Evolutionary conservation across 73 alveolate species (phyloP).

Genomic region (Paramecium caudatum): DNA sequence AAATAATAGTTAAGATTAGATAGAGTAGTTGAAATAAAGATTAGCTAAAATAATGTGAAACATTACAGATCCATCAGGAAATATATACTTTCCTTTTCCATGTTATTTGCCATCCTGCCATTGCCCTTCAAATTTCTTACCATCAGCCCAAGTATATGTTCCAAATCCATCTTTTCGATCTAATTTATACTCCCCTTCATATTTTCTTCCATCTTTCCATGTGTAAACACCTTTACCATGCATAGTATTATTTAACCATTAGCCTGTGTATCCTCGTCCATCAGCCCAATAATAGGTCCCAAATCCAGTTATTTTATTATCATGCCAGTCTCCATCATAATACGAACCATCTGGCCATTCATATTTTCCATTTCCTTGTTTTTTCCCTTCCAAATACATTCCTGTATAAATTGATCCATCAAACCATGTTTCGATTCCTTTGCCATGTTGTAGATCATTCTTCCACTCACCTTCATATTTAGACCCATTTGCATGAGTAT

Average conservation of each 20-base stretch:
- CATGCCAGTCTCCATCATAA: constrained; percentile 89
- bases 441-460: constrained; percentile 77
- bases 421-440: constrained; percentile 80
- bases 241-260: constrained; percentile 78
- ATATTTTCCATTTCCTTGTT: constrained; percentile 77
- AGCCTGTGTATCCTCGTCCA: constrained; percentile 86
- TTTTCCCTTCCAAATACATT: constrained; percentile 74
- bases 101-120: constrained; percentile 87
- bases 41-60: constrained; percentile 60
- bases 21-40: constrained; percentile 26
- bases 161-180: constrained; percentile 83
- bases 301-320: constrained; percentile 77
- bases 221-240: constrained; percentile 92
- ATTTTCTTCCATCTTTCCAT: constrained; percentile 89
- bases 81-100: constrained; percentile 85
- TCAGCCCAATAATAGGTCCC: constrained; percentile 92
- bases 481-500: constrained; percentile 80
- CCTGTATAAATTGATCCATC: constrained; percentile 83
- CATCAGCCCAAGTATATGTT: constrained; percentile 86
- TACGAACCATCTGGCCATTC: constrained; percentile 85
- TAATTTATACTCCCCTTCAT: constrained; percentile 86
- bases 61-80: constrained; percentile 79
- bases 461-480: constrained; percentile 82
- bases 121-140: constrained; percentile 83
- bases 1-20: constrained; percentile 53